Percentiles rank a stretch among this genome's conserved stretches.
Conservation (phyloP, 2,329 filamentous ascomycete species). For the Bipolaris bicolor region DNA sequence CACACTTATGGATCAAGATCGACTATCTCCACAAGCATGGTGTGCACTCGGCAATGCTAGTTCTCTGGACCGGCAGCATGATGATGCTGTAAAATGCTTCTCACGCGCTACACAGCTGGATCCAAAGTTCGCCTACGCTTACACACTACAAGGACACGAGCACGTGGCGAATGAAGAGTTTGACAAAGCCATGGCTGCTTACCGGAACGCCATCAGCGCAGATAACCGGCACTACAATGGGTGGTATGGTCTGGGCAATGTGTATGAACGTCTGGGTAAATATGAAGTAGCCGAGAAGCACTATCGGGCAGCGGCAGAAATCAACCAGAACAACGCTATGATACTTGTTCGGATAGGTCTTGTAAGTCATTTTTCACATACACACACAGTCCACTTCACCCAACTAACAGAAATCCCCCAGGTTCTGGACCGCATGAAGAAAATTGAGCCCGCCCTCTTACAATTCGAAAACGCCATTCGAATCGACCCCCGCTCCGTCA, state of each 20-base stretch:
- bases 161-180: conserved; percentile 96
- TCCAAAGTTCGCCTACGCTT: conserved; percentile 90
- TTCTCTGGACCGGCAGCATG: conserved; percentile 89
- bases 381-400: not conserved
- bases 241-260: conserved; percentile 86
- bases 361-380: conserved; percentile 54
- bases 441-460: conserved; percentile 75
- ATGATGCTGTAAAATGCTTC: conserved; percentile 93
- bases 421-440: conserved; percentile 82
- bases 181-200: conserved; percentile 88
- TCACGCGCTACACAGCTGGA: conserved; percentile 90
- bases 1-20: conserved; percentile 83
- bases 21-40: conserved; percentile 93
- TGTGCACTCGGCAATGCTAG: conserved; percentile 94
- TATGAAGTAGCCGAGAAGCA: conserved; percentile 91
- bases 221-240: conserved; percentile 95
- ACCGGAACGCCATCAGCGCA: conserved; percentile 82
- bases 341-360: conserved; percentile 91
- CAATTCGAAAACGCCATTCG: conserved; percentile 85
- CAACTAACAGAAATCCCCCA: conserved; percentile 17
- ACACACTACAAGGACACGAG: conserved; percentile 94
- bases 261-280: conserved; percentile 89
- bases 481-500: conserved; percentile 77
- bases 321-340: conserved; percentile 94
- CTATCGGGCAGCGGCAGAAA: conserved; percentile 83